Percentiles rank a stretch among this genome's conserved stretches.
Conservation (phyloP, 306 rosid species). For the Trifolium pratense region DNA sequence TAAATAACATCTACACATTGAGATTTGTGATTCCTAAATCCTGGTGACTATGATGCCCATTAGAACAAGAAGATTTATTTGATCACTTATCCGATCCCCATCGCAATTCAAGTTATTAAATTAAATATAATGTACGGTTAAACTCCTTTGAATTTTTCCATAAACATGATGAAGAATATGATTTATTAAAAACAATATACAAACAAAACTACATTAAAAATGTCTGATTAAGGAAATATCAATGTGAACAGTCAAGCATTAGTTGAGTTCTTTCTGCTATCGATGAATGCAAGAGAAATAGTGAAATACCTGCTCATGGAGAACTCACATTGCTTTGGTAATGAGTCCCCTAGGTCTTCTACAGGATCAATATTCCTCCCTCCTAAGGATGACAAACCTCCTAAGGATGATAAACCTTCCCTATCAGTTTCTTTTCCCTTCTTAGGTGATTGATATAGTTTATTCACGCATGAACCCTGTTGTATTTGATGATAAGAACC, state of each 20-base stretch:
- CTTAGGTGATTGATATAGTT: conserved; percentile 54
- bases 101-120: conserved; percentile 7
- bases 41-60: not conserved
- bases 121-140: conserved; percentile 27
- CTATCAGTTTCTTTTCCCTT: conserved; percentile 51
- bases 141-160: not conserved
- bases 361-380: conserved; percentile 56
- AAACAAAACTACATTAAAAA: conserved; percentile 35
- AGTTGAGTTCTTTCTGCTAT: not conserved
- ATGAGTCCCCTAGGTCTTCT: conserved; percentile 49
- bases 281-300: conserved; percentile 33
- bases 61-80: not conserved
- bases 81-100: conserved; percentile 8
- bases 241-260: conserved; percentile 29
- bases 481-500: conserved; percentile 59
- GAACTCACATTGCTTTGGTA: conserved; percentile 49
- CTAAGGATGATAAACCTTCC: conserved; percentile 47
- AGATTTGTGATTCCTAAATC: conserved; percentile 11
- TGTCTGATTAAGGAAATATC: conserved; percentile 20
- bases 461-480: conserved; percentile 55
- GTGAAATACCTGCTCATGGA: conserved; percentile 57
- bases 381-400: conserved; percentile 48
- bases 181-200: conserved; percentile 28
- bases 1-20: conserved; percentile 28
- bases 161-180: conserved; percentile 24